These are phyloP conservation scores for Conticribra weissflogii DNA, from an alignment of 108 stramenopile genomes.

Conservation along the genomic window DNA sequence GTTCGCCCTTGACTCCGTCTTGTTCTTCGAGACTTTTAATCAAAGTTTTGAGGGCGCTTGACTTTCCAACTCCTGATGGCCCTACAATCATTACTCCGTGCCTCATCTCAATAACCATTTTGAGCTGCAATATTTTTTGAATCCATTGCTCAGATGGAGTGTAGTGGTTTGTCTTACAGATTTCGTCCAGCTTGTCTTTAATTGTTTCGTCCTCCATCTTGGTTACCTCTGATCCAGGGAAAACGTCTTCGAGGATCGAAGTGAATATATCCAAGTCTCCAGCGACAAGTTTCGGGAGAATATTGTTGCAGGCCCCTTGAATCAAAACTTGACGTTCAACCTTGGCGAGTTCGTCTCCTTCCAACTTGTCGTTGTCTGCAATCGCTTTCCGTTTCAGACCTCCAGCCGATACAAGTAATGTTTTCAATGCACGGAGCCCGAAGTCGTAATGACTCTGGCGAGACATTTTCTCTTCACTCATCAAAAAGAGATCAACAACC, in stretches of 20 bases:
- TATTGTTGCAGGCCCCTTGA: conserved; percentile 91
- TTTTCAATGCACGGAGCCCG: conserved; percentile 97
- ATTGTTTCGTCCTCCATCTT: conserved; percentile 84
- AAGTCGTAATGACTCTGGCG: conserved; percentile 98
- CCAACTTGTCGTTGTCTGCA: conserved; percentile 56
- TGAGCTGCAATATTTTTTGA: conserved; percentile 96
- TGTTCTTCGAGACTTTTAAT: conserved; percentile 80
- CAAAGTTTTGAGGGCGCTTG: conserved; percentile 77
- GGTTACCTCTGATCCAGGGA: conserved; percentile 83
- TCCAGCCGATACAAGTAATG: conserved; percentile 97
- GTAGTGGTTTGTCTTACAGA: conserved; percentile 66
- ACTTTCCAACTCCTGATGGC: conserved; percentile 85
- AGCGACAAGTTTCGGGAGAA: conserved; percentile 96
- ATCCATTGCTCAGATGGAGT: conserved; percentile 81
- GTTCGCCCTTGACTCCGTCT: conserved; percentile 90
- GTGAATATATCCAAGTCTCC: conserved; percentile 88
- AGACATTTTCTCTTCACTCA: conserved; percentile 92
- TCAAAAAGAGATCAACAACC: conserved; percentile 93
- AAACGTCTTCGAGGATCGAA: conserved; percentile 87
- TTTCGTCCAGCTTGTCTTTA: conserved; percentile 59
- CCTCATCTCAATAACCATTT: conserved; percentile 93
- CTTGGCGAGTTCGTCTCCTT: conserved; percentile 57
- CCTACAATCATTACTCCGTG: conserved; percentile 98
- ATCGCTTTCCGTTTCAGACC: conserved; percentile 95
- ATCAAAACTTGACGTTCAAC: conserved; percentile 87